Conservation (phyloP, 2,329 filamentous ascomycete species). For the Fusarium mundagurra region DNA sequence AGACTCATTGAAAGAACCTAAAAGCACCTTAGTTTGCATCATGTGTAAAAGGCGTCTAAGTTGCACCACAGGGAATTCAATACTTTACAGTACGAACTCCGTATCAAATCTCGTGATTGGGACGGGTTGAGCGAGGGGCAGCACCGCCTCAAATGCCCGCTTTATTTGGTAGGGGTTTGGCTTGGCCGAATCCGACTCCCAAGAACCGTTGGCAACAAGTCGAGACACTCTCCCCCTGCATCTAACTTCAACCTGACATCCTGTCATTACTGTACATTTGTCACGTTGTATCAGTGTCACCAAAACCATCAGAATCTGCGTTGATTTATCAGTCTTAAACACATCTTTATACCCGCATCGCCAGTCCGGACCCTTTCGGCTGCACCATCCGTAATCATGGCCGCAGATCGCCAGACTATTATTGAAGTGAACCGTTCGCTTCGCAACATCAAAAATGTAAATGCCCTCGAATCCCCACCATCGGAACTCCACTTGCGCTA, state of each 20-base stretch:
- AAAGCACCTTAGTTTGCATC: not conserved
- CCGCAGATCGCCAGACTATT: conserved; percentile 65
- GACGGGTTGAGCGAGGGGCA: conserved; percentile 27
- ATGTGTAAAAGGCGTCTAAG: conserved; percentile 2
- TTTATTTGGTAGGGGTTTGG: conserved; percentile 30
- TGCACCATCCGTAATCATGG: conserved; percentile 49
- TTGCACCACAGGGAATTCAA: conserved; percentile 1
- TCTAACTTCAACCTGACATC: conserved; percentile 13
- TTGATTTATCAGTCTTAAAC: not conserved
- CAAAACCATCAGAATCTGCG: not conserved
- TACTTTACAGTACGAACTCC: not conserved
- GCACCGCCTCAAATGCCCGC: conserved; percentile 41
- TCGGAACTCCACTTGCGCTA: not conserved
- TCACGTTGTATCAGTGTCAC: conserved; percentile 1
- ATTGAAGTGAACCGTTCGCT: conserved; percentile 85
- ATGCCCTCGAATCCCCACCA: not conserved
- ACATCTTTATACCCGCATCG: not conserved
- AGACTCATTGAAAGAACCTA: not conserved
- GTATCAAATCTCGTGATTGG: conserved; percentile 27
- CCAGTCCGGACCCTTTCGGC: conserved; percentile 7
- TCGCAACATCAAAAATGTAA: conserved; percentile 85
- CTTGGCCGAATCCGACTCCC: conserved; percentile 9
- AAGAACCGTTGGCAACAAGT: conserved; percentile 2
- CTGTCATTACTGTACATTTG: conserved; percentile 8
- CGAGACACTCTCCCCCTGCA: conserved; percentile 20